These are phyloP conservation scores for Pyricularia pennisetigena DNA, from an alignment of 2,329 filamentous ascomycete species.

Conservation along the genomic window DNA sequence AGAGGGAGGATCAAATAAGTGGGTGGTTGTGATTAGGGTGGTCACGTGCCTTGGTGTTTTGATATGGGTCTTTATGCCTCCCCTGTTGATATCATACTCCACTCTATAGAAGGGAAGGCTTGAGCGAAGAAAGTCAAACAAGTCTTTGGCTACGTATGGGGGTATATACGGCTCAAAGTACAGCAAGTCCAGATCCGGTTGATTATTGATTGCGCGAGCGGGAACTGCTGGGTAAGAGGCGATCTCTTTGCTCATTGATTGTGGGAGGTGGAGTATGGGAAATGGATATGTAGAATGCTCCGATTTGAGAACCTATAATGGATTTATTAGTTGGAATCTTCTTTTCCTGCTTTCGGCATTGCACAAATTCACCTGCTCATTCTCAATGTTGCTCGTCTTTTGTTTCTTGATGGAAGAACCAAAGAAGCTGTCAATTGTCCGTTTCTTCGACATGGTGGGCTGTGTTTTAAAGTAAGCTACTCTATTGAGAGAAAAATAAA, in stretches of 20 bases:
- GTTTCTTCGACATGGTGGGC: conserved; percentile 33
- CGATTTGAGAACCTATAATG: conserved; percentile 15
- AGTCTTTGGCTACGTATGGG: conserved; percentile 37
- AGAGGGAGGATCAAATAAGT: no score
- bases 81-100: conserved; percentile 61
- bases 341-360: conserved; percentile 9
- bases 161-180: conserved; percentile 69
- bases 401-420: conserved; percentile 33
- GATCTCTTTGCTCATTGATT: conserved; percentile 26
- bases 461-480: no score
- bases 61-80: conserved; percentile 51
- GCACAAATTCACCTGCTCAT: not conserved
- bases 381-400: conserved; percentile 10
- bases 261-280: conserved; percentile 33
- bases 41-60: conserved; percentile 33
- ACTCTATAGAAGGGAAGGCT: conserved; percentile 69
- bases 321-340: not conserved
- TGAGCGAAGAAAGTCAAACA: conserved; percentile 64
- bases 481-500: no score
- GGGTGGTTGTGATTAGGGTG: not conserved
- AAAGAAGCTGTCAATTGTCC: conserved; percentile 64
- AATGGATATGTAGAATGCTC: conserved; percentile 39
- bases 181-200: conserved; percentile 61
- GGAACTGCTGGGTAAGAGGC: conserved; percentile 38
- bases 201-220: conserved; percentile 50